phyloP scores from a whole-genome alignment of 805 yeast genomes.

The Teunomyces tritomae region DNA sequence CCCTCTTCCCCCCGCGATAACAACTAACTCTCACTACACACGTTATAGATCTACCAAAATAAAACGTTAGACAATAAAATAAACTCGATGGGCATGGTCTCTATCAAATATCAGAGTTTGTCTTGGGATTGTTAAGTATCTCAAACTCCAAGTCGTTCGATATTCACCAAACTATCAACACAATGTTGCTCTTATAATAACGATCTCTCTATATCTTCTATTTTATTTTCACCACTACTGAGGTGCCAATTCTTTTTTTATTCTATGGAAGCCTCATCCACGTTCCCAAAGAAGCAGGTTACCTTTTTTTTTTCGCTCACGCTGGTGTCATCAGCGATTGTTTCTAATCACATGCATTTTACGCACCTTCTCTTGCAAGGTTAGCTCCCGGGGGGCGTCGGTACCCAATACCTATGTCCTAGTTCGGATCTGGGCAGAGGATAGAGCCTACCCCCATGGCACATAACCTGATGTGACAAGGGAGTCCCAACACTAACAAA shows the following conservation, averaged over 20 bases:
- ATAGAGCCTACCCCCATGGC: neutral
- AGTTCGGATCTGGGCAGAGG: neutral
- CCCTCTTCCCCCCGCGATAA: neutral
- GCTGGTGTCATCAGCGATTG: neutral
- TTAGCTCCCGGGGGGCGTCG: too few relatives aligned
- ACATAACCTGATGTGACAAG: neutral
- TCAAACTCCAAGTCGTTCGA: neutral
- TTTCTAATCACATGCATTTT: neutral
- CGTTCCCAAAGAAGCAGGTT: neutral
- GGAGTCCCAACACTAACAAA: neutral
- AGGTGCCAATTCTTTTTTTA: neutral
- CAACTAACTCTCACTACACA: neutral
- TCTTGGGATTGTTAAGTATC: neutral
- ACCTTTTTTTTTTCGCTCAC: neutral
- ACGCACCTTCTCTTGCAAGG: neutral
- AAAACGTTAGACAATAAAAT: conserved; percentile 3
- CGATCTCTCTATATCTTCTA: conserved; percentile 1
- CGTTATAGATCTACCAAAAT: conserved; percentile 2
- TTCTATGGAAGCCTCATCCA: neutral
- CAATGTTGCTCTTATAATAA: neutral
- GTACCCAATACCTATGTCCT: neutral
- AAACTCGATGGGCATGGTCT: neutral
- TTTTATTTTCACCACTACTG: neutral
- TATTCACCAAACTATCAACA: neutral
- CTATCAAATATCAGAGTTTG: neutral